phyloP scores from a whole-genome alignment of 108 stramenopile species.

The Ochromonas danica region DNA sequence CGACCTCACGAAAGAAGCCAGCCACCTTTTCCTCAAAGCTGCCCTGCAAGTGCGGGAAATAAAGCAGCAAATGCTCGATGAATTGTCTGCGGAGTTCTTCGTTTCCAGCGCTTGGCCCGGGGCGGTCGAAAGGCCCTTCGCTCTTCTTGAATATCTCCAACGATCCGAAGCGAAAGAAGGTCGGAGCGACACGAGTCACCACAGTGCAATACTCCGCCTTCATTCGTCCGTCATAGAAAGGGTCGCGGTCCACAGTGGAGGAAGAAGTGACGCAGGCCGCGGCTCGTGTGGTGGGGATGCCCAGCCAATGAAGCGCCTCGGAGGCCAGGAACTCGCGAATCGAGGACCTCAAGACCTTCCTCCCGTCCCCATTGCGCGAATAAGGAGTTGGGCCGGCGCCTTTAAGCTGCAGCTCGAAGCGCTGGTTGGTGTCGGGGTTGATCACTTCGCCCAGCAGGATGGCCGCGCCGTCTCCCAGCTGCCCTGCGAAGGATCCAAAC shows the following conservation, averaged over 20 bases:
- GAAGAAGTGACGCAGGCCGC: conserved; percentile 38
- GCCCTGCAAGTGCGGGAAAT: neutral
- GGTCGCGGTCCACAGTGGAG: conserved; percentile 28
- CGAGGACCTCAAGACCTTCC: conserved; percentile 45
- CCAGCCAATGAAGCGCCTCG: conserved; percentile 43
- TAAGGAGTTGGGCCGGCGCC: conserved; percentile 45
- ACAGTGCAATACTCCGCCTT: conserved; percentile 36
- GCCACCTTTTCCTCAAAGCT: too few relatives aligned
- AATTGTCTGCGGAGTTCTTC: neutral
- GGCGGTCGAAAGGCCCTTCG: conserved; percentile 30
- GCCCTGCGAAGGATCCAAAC: conserved; percentile 51
- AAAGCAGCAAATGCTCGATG: neutral
- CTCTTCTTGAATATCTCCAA: conserved; percentile 45
- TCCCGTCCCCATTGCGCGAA: conserved; percentile 43
- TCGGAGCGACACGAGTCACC: conserved; percentile 43
- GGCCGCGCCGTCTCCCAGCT: conserved; percentile 49
- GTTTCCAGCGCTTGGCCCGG: conserved; percentile 40
- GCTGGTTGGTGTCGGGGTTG: neutral
- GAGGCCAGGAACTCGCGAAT: conserved; percentile 45
- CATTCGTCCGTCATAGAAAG: conserved; percentile 26
- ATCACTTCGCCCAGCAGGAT: conserved; percentile 42
- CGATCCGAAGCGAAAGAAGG: conserved; percentile 49
- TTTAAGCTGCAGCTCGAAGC: conserved; percentile 48
- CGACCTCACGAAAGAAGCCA: neutral
- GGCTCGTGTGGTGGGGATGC: conserved; percentile 40